Evolutionary conservation across 805 yeast genomes (phyloP).

Genomic region (Candida tammaniensis): DNA sequence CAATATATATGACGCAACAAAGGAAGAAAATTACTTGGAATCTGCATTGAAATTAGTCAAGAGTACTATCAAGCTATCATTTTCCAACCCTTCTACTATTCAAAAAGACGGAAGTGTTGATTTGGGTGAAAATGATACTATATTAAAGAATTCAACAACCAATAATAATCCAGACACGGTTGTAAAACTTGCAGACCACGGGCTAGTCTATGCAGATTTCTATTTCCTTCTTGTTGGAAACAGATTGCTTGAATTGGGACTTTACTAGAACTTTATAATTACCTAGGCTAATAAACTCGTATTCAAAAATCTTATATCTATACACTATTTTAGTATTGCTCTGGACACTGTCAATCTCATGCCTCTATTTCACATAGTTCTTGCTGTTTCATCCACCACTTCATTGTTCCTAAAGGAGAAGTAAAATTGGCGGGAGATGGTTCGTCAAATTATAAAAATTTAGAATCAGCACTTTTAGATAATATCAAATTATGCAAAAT

Average conservation of each 20-base stretch:
- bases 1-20: constrained; percentile 17
- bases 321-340: too few species aligned
- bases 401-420: too few species aligned
- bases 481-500: too few species aligned
- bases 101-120: constrained; percentile 5
- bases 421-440: too few species aligned
- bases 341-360: too few species aligned
- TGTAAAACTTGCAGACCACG: constrained; percentile 17
- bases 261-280: constrained; percentile 16
- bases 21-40: constrained; percentile 12
- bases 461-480: too few species aligned
- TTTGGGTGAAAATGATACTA: constrained; percentile 19
- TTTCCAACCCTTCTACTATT: constrained; percentile 3
- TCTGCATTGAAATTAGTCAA: constrained; percentile 16
- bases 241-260: constrained; percentile 21
- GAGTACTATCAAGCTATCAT: constrained; percentile 14
- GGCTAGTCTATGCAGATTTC: constrained; percentile 29
- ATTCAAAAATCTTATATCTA: too few species aligned
- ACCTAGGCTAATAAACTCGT: too few species aligned
- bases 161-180: constrained; percentile 21
- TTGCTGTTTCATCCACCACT: too few species aligned
- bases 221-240: constrained; percentile 26
- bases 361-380: too few species aligned
- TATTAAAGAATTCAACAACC: constrained; percentile 21
- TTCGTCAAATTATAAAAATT: too few species aligned